Evolutionary conservation across 1,139 yeast genomes (phyloP).

Genomic region (Pichia cactophila): DNA sequence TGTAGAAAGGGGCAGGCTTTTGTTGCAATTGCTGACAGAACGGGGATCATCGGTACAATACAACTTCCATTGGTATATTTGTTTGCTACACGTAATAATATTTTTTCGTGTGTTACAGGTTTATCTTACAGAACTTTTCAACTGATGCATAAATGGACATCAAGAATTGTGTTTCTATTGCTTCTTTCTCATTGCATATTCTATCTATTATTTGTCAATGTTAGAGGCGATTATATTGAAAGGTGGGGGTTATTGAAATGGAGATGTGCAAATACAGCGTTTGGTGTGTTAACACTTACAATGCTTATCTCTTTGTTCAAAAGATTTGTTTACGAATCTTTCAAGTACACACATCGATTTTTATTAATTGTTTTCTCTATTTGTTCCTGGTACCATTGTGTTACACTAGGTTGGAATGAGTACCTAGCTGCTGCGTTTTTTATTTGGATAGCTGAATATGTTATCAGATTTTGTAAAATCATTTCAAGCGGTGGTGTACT

Average conservation of each 20-base stretch:
- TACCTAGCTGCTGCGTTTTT: constrained; percentile 32
- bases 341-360: constrained; percentile 36
- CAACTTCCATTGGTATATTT: constrained; percentile 49
- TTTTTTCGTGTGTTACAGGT: constrained; percentile 49
- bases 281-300: constrained; percentile 28
- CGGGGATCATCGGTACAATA: constrained; percentile 50
- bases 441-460: constrained; percentile 37
- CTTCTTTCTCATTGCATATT: constrained; percentile 35
- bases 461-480: constrained; percentile 31
- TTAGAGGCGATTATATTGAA: constrained; percentile 34
- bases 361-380: constrained; percentile 36
- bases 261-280: constrained; percentile 33
- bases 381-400: constrained; percentile 42
- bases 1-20: constrained; percentile 24
- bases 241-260: constrained; percentile 37
- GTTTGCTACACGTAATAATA: constrained; percentile 59
- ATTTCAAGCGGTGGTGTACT: constrained; percentile 36
- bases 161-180: constrained; percentile 39
- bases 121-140: constrained; percentile 55
- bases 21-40: constrained; percentile 48
- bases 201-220: constrained; percentile 31
- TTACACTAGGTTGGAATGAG: constrained; percentile 44
- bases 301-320: constrained; percentile 30
- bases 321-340: constrained; percentile 38
- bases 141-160: constrained; percentile 53